Conservation (phyloP, 2,329 filamentous ascomycete species). For the Clonostachys rosea region DNA sequence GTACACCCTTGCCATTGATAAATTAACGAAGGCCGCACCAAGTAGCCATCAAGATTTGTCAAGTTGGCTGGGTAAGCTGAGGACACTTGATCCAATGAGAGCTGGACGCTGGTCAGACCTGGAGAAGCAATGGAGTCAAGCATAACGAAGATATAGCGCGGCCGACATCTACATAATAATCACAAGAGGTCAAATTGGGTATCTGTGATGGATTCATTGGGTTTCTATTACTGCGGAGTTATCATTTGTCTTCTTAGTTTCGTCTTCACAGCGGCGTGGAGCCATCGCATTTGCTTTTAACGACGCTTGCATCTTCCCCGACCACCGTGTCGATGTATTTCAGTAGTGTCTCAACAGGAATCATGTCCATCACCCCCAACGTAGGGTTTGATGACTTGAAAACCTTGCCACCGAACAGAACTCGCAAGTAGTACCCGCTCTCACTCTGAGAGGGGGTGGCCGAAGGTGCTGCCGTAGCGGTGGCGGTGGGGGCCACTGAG, state of each 20-base stretch:
- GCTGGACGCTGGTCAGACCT: conserved; percentile 73
- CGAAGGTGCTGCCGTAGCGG: conserved; percentile 3
- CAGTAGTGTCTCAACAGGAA: conserved; percentile 60
- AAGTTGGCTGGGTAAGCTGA: conserved; percentile 61
- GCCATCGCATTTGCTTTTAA: conserved; percentile 25
- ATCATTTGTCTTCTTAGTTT: not conserved
- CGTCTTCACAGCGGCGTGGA: not conserved
- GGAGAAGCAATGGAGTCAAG: conserved; percentile 25
- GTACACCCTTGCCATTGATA: conserved; percentile 58
- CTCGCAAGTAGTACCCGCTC: conserved; percentile 49
- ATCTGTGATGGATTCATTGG: not conserved
- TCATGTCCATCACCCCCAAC: conserved; percentile 67
- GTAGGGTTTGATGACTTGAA: conserved; percentile 63
- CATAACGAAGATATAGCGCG: no score
- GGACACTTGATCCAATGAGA: conserved; percentile 68
- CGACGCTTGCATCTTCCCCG: conserved; percentile 41
- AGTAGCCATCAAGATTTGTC: conserved; percentile 31
- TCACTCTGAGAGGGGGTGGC: conserved; percentile 1
- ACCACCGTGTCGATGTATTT: conserved; percentile 69
- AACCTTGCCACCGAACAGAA: conserved; percentile 67
- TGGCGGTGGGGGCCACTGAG: not conserved
- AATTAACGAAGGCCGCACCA: conserved; percentile 29
- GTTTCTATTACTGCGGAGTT: not conserved
- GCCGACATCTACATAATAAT: conserved; percentile 12
- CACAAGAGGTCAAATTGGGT: not conserved